Evolutionary conservation across 257 asterid genomes (phyloP).

Genomic region (Fraxinus anomala): DNA sequence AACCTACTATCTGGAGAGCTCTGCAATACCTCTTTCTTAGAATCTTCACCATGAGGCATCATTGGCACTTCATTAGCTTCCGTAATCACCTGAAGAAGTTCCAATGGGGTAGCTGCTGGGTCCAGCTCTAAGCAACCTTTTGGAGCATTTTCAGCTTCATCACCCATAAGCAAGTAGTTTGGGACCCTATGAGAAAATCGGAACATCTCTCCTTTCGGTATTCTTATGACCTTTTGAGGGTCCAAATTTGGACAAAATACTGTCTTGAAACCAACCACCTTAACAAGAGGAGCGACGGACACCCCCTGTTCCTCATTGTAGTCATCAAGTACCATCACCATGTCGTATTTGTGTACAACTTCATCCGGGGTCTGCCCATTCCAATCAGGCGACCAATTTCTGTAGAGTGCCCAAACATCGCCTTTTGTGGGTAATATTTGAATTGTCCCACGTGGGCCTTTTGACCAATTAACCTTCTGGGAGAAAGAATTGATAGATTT

Average conservation of each 20-base stretch:
- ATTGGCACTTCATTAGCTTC: conserved; percentile 32
- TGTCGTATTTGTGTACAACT: conserved; percentile 63
- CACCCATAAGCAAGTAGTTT: conserved; percentile 49
- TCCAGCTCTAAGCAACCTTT: conserved; percentile 77
- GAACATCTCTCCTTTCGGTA: conserved; percentile 72
- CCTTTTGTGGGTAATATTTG: conserved; percentile 62
- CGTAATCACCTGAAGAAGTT: conserved; percentile 58
- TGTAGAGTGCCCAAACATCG: conserved; percentile 80
- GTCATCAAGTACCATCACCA: conserved; percentile 61
- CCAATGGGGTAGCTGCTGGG: conserved; percentile 81
- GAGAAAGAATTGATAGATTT: conserved; percentile 65
- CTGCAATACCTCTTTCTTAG: conserved; percentile 5
- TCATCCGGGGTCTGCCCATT: conserved; percentile 55
- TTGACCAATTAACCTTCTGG: conserved; percentile 67
- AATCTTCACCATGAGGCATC: conserved; percentile 14
- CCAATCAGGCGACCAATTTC: conserved; percentile 73
- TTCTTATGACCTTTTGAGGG: conserved; percentile 38
- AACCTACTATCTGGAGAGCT: not conserved
- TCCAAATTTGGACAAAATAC: conserved; percentile 61
- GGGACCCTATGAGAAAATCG: conserved; percentile 84
- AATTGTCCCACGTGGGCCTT: conserved; percentile 55
- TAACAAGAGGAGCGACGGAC: conserved; percentile 58
- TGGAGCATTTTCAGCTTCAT: conserved; percentile 60
- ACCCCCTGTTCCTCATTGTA: conserved; percentile 60
- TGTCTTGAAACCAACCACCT: conserved; percentile 70